phyloP scores from a whole-genome alignment of 2,329 filamentous ascomycete genomes.

The Beauveria scarabaeidicola region DNA sequence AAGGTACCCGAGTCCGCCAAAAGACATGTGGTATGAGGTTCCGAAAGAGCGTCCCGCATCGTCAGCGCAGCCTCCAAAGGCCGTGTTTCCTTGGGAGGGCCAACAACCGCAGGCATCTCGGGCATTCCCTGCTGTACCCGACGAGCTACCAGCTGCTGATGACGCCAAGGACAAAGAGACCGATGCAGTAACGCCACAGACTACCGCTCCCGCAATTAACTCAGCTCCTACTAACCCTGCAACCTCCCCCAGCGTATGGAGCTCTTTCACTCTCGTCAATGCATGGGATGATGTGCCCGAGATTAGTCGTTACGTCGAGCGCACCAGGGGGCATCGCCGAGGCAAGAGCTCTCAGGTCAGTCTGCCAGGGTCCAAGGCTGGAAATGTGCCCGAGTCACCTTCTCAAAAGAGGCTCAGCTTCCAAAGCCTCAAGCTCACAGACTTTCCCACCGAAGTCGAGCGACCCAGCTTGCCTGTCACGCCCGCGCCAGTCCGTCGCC shows the following conservation, averaged over 20 bases:
- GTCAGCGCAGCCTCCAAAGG: slow-evolving; percentile 46
- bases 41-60: slow-evolving; percentile 54
- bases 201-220: not conserved
- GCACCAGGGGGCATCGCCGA: slow-evolving; percentile 54
- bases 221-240: slow-evolving; percentile 14
- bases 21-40: slow-evolving; percentile 81
- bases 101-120: slow-evolving; percentile 54
- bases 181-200: slow-evolving; percentile 14
- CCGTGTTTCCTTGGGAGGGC: slow-evolving; percentile 88
- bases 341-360: slow-evolving; percentile 27
- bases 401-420: slow-evolving; percentile 5
- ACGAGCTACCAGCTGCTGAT: slow-evolving; percentile 16
- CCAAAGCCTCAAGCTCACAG: slow-evolving; percentile 56
- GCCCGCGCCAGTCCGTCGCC: slow-evolving; percentile 66
- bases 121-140: slow-evolving; percentile 41
- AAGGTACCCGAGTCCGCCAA: slow-evolving; percentile 74
- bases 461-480: slow-evolving; percentile 85
- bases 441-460: slow-evolving; percentile 77
- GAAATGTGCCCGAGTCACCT: not conserved
- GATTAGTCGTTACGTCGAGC: slow-evolving; percentile 80
- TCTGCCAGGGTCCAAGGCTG: not conserved
- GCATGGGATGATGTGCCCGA: slow-evolving; percentile 90
- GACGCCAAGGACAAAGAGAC: slow-evolving; percentile 2
- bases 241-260: slow-evolving; percentile 55
- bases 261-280: slow-evolving; percentile 66